These are phyloP conservation scores for Kondoa subrosea DNA, from an alignment of 768 basidiomycete genomes.

Conservation along the genomic window DNA sequence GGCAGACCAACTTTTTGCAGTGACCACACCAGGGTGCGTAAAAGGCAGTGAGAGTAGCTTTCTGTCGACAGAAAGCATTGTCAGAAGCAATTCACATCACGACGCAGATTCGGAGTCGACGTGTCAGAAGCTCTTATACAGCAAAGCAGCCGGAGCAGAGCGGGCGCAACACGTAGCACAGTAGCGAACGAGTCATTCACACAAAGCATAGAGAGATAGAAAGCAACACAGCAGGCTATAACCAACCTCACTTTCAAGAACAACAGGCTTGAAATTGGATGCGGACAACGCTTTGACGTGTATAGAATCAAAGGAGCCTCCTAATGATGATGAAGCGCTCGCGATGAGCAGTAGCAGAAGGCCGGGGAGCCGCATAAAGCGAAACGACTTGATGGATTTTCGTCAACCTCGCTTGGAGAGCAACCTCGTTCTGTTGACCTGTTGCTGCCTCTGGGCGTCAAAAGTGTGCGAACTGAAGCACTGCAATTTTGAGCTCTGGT, in stretches of 20 bases:
- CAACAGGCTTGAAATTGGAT: constrained; percentile 22
- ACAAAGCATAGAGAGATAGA: no score
- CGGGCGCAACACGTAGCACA: no score
- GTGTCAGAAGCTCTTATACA: neutral
- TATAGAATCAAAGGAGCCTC: constrained; percentile 20
- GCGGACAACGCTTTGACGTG: constrained; percentile 21
- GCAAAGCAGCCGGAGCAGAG: neutral
- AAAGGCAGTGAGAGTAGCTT: constrained; percentile 20
- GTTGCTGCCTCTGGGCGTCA: no score
- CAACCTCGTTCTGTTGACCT: no score
- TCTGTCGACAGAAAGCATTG: constrained; percentile 8
- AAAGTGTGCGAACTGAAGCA: no score
- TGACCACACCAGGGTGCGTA: constrained; percentile 24
- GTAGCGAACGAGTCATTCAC: no score
- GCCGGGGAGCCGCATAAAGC: constrained; percentile 1
- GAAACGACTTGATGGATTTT: no score
- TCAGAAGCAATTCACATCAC: neutral
- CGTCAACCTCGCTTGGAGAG: no score
- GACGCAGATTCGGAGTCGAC: no score
- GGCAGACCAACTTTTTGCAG: constrained; percentile 20
- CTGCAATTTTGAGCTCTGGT: no score
- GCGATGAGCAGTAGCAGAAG: constrained; percentile 9
- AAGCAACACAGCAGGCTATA: no score
- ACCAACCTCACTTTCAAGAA: constrained; percentile 16
- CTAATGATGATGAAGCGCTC: constrained; percentile 9